Percentiles rank a stretch among this genome's conserved stretches.
Conservation (phyloP, 768 basidiomycete genomes). For the Saitozyma sp. region DNA sequence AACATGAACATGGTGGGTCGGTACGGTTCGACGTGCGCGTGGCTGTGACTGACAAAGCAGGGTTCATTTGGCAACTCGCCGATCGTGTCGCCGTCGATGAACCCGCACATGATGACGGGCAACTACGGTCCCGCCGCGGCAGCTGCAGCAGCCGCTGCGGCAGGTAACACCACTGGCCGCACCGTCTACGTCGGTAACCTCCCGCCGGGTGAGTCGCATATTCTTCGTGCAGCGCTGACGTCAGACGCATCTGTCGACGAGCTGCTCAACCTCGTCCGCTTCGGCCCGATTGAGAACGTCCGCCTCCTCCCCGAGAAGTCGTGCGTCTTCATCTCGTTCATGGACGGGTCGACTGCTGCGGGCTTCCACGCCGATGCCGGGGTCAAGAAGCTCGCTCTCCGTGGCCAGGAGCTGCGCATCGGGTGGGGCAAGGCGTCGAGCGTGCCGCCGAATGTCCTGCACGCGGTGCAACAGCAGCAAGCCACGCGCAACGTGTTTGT, state of each 20-base stretch:
- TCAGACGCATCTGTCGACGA: slow-evolving; percentile 92
- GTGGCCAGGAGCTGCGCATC: slow-evolving; percentile 95
- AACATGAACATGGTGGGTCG: slow-evolving; percentile 28
- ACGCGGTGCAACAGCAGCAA: slow-evolving; percentile 86
- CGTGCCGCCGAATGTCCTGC: slow-evolving; percentile 78
- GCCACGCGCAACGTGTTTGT: slow-evolving; percentile 96
- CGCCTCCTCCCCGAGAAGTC: slow-evolving; percentile 94
- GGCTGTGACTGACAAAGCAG: too few species aligned
- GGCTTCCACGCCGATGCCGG: slow-evolving; percentile 97
- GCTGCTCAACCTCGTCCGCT: slow-evolving; percentile 94
- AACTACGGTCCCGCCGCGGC: slow-evolving; percentile 76
- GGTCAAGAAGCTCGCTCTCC: slow-evolving; percentile 87
- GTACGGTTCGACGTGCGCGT: too few species aligned
- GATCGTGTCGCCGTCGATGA: slow-evolving; percentile 40
- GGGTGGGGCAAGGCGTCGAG: slow-evolving; percentile 96
- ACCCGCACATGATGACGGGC: slow-evolving; percentile 60
- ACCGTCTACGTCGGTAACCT: slow-evolving; percentile 98
- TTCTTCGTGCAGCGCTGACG: not conserved
- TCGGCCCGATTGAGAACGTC: slow-evolving; percentile 92
- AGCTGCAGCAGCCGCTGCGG: slow-evolving; percentile 70
- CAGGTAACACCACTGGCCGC: slow-evolving; percentile 62
- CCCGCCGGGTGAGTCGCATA: slow-evolving; percentile 60
- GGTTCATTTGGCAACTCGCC: not conserved
- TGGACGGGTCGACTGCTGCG: slow-evolving; percentile 86
- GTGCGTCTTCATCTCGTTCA: slow-evolving; percentile 97